Base-by-base conservation (phyloP, 495 filamentous ascomycete genomes). In the Penicillium cataractarum region DNA sequence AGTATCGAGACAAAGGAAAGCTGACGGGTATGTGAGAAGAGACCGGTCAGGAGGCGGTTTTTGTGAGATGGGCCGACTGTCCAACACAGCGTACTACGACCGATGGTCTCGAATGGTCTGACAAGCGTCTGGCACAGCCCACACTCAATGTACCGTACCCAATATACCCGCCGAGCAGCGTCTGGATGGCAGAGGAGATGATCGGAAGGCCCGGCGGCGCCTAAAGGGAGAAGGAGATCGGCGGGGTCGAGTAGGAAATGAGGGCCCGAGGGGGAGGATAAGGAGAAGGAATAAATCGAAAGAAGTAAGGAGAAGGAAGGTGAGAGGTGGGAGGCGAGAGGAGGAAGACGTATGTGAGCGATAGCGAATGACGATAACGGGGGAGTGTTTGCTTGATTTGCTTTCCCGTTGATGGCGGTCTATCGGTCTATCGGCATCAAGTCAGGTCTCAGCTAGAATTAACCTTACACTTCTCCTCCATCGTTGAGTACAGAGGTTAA, bases 331-430 rank as follows among this genome's bases (percentile, higher is more conserved):
- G 55, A 54, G 55, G 53, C 51, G 9, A 44, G 55, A 50, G 15
- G 65, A 60, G 21, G 42, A 46, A 46, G 42, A 46, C 42, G 42
- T 46, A 46, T 31, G 53, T 31, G 55, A 37, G 55, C 53, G 51
- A 66, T 63, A 65, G 29, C 26, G 29, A 32, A 31, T 56, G 31
- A 58, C 70, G 70, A 73, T 71, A 69, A 71, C 29, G 32, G 51
- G 63, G 49, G 60, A 65, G 19, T 70, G 69, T 72, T 72, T 70
- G 69, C 60, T 62, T 65, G 24, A 24, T 72, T 72, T 71, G 63
- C 58, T 55, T 7, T 6, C 58, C 54, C 4, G 32, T 19, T 46
- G 7, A 46, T 46, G 42, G 29, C n/a, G 40, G 6, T 19, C n/a
- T 9, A 33, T 33, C 32, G n/a, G n/a, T n/a, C n/a, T n/a, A n/a